Evolutionary conservation across 345 rosid genomes (phyloP), one percentile per base, ranked within the genome.

Genomic region (Chamaenerion angustifolium): DNA sequence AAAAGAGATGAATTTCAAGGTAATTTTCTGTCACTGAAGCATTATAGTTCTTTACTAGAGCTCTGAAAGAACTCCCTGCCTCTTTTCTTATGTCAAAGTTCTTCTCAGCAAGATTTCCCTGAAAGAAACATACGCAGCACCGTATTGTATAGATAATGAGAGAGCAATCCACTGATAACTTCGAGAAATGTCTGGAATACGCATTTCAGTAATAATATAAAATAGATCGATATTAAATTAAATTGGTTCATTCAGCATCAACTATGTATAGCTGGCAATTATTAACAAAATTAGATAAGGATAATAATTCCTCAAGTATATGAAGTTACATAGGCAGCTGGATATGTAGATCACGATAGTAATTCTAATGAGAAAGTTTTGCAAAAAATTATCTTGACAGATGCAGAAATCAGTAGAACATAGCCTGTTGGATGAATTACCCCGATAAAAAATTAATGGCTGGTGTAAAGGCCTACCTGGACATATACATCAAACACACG

Each of bases 401-500:
- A 45, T 45, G 11, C 17, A 3, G 6, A 13, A 44, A 44, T 44
- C 16, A 44, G 47, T 16, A 1, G 2, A 13, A 1, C 10, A 44
- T 6, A 13, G 10, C 1, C 47, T 6, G 47, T n/a, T 44, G 16
- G 16, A 18, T 14, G 3, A 13, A 21, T 11, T 50, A 0, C 16
- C 8, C 5, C 15, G n/a, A 5, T 6, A 4, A 12, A 11, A 12
- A 15, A 56, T 8, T 12, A 17, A 21, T 18, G 17, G 12, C 35
- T 6, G 8, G 35, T 23, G 15, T 11, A 2, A 12, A 43, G 21
- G 31, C 37, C 66, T 10, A 76, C 85, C 79, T 76, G 79, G 31
- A 76, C 42, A 58, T 76, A 79, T 11, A 79, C 43, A 63, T 79
- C 77, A 37, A 76, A 79, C 31, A 76, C 48, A 12, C 79, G 77